A percentile compares a stretch with the other conserved stretches of the same genome.
phyloP scores from a whole-genome alignment of 2,329 filamentous ascomycete species.

The Colletotrichum cordylinicola region DNA sequence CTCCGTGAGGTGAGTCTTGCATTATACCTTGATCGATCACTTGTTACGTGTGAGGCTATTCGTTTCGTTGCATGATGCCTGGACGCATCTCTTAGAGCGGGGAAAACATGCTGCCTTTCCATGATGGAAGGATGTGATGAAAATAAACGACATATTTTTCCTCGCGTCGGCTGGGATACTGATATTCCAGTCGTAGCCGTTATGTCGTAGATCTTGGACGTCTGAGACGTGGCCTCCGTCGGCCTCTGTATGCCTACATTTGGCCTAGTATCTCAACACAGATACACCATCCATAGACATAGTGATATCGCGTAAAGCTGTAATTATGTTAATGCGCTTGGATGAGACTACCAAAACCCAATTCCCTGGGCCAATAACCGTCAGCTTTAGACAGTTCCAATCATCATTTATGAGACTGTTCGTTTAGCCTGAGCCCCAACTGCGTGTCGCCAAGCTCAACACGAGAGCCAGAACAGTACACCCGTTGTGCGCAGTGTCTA shows the following conservation, averaged over 20 bases:
- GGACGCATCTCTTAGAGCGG: background rate
- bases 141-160: accelerated
- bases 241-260: background rate
- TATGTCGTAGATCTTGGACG: background rate
- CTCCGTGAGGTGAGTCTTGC: background rate
- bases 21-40: background rate
- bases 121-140: background rate
- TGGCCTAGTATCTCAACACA: background rate
- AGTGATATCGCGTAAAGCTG: background rate
- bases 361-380: background rate
- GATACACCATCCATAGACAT: background rate
- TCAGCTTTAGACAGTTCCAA: background rate
- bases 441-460: background rate
- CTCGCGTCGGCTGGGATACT: background rate
- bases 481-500: background rate
- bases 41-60: background rate
- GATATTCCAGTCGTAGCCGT: background rate
- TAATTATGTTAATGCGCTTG: background rate
- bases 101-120: background rate
- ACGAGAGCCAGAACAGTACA: background rate
- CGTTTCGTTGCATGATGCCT: background rate
- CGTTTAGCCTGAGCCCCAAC: background rate
- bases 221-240: background rate
- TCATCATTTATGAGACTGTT: background rate
- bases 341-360: background rate